These are phyloP conservation scores for Withania somnifera DNA, from an alignment of 305 asterid genomes.

Conservation along the genomic window DNA sequence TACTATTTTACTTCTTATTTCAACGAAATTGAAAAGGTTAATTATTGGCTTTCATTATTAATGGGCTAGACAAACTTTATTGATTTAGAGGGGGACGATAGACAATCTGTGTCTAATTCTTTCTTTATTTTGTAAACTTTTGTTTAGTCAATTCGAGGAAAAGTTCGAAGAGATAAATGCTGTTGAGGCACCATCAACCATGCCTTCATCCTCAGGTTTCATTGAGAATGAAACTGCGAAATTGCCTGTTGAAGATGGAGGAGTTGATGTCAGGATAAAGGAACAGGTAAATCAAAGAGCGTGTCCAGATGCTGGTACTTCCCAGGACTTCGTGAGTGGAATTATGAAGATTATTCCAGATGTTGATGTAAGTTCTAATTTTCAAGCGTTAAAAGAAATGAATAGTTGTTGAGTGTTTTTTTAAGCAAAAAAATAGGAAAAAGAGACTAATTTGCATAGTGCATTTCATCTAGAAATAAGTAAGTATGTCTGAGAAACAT, in stretches of 20 bases:
- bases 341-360: conserved; percentile 83
- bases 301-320: conserved; percentile 44
- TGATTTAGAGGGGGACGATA: background rate
- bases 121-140: background rate
- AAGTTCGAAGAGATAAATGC: conserved; percentile 64
- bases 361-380: conserved; percentile 58
- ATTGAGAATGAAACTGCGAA: conserved; percentile 33
- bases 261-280: conserved; percentile 28
- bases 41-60: background rate
- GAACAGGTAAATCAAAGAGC: conserved; percentile 44
- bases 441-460: background rate
- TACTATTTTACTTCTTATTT: conserved; percentile 7
- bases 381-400: background rate
- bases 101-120: background rate
- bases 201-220: conserved; percentile 41
- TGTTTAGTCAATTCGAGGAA: conserved; percentile 76
- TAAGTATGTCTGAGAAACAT: background rate
- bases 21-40: background rate
- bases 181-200: conserved; percentile 35
- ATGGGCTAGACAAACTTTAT: background rate
- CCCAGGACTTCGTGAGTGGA: conserved; percentile 67
- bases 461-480: background rate
- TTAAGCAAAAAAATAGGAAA: background rate
- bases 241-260: conserved; percentile 30
- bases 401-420: background rate